Conservation (phyloP, 192 early-diverging fungal genomes). For the Entomortierella parvispora region DNA sequence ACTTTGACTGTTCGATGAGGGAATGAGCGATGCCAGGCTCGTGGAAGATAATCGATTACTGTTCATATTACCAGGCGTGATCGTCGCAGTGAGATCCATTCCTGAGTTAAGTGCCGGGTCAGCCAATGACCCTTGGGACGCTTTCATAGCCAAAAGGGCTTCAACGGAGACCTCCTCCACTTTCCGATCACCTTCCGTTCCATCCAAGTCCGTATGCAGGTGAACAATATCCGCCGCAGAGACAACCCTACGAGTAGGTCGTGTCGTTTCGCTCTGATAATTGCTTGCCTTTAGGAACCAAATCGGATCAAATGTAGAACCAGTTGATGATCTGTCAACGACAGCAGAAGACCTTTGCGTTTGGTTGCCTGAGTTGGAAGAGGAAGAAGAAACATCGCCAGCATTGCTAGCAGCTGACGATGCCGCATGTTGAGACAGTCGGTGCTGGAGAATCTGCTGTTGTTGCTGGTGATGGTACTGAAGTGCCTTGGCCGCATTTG, state of each 20-base stretch:
- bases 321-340: slow-evolving; percentile 17
- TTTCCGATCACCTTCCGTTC: too few relatives aligned
- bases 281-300: slow-evolving; percentile 40
- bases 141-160: too few relatives aligned
- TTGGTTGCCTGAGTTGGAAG: background rate
- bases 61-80: background rate
- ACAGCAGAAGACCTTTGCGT: background rate
- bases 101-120: too few relatives aligned
- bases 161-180: too few relatives aligned
- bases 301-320: slow-evolving; percentile 34
- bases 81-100: too few relatives aligned
- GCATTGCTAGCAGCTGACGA: too few relatives aligned
- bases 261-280: background rate
- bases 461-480: slow-evolving; percentile 42
- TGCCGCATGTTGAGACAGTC: slow-evolving; percentile 11
- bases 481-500: slow-evolving; percentile 31
- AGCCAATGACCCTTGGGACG: too few relatives aligned
- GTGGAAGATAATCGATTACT: background rate
- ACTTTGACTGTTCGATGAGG: slow-evolving; percentile 3
- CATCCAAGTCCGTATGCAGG: too few relatives aligned
- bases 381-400: too few relatives aligned
- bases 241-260: background rate
- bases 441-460: slow-evolving; percentile 35
- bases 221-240: background rate
- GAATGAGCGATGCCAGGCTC: background rate